These are phyloP conservation scores for Cystobasidium pallidum DNA, from an alignment of 1,284 basidiomycete genomes.

Conservation along the genomic window DNA sequence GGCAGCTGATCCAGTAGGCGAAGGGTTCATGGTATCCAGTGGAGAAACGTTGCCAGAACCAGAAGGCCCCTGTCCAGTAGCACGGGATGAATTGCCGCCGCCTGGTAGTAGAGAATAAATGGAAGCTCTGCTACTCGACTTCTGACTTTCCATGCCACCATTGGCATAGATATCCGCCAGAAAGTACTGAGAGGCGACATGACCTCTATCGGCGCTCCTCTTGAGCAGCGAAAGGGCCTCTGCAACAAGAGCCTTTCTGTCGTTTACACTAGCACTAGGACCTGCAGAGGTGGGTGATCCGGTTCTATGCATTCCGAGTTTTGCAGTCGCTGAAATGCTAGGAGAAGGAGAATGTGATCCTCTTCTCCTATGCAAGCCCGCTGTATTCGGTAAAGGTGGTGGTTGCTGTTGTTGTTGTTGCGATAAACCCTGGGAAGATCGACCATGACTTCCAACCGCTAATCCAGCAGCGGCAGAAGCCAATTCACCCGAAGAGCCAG, in stretches of 20 bases:
- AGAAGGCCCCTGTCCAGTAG: background rate
- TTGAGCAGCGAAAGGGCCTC: slow-evolving; percentile 86
- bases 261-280: slow-evolving; percentile 3
- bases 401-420: background rate
- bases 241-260: slow-evolving; percentile 74
- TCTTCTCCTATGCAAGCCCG: slow-evolving; percentile 13
- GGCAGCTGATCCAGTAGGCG: slow-evolving; percentile 28
- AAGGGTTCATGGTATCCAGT: slow-evolving; percentile 8
- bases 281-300: slow-evolving; percentile 15
- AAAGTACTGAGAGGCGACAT: slow-evolving; percentile 93
- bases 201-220: slow-evolving; percentile 87
- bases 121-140: slow-evolving; percentile 12
- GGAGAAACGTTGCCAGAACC: slow-evolving; percentile 9
- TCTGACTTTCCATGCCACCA: slow-evolving; percentile 76
- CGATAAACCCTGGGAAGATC: slow-evolving; percentile 11
- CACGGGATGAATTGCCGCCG: background rate
- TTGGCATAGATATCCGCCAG: slow-evolving; percentile 95
- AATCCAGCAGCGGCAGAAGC: slow-evolving; percentile 30
- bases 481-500: slow-evolving; percentile 39
- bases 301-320: background rate
- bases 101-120: slow-evolving; percentile 19
- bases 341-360: slow-evolving; percentile 20
- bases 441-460: background rate
- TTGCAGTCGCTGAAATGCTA: slow-evolving; percentile 1
- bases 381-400: background rate